These are phyloP conservation scores for Blastomyces silverae DNA, from an alignment of 2,329 filamentous ascomycete species.

Conservation along the genomic window DNA sequence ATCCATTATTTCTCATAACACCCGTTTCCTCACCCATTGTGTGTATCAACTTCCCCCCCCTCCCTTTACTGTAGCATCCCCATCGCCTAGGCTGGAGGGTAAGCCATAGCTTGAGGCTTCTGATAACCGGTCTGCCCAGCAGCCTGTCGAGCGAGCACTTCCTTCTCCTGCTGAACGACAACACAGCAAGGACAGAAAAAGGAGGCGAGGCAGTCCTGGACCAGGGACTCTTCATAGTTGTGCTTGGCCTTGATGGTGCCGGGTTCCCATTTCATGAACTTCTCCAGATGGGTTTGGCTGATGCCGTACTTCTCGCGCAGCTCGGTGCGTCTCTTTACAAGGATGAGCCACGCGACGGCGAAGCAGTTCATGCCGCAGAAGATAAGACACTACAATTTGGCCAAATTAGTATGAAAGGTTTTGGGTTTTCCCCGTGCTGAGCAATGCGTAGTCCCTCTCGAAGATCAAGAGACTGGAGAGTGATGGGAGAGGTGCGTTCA, in stretches of 20 bases:
- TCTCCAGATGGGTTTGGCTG: constrained; percentile 15
- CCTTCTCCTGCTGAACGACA: constrained; percentile 16
- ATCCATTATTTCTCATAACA: not conserved
- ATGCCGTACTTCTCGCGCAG: constrained; percentile 16
- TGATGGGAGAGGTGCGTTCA: no score
- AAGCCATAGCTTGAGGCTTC: constrained; percentile 13
- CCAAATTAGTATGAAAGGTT: not conserved
- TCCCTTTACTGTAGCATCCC: not conserved
- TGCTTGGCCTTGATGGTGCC: constrained; percentile 16
- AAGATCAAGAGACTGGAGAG: not conserved
- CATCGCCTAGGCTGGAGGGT: constrained; percentile 4
- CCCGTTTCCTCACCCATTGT: not conserved
- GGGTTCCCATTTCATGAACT: constrained; percentile 16
- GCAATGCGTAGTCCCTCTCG: not conserved
- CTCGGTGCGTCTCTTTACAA: constrained; percentile 14
- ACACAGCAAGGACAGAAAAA: constrained; percentile 15
- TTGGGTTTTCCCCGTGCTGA: not conserved
- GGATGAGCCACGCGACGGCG: constrained; percentile 12
- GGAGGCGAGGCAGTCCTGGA: constrained; percentile 13
- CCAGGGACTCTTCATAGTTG: constrained; percentile 12
- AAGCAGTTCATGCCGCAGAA: constrained; percentile 16
- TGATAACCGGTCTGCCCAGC: constrained; percentile 11
- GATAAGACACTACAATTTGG: constrained; percentile 13
- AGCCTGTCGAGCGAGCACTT: constrained; percentile 10
- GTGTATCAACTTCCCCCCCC: not conserved